Percentiles rank a stretch among this genome's conserved stretches.
phyloP scores from a whole-genome alignment of 257 asterid species.

The Capsicum pubescens region DNA sequence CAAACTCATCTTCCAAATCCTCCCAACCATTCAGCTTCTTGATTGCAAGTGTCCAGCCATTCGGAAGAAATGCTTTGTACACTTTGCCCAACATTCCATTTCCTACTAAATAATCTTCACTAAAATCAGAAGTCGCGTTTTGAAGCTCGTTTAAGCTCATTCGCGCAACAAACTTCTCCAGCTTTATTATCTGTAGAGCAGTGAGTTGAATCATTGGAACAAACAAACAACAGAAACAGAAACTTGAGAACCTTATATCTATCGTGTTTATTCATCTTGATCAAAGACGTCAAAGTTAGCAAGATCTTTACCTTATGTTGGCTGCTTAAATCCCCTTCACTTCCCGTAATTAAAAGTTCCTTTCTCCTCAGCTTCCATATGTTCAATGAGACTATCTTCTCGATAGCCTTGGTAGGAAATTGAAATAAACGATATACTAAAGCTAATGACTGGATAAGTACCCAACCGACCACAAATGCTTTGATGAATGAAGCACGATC shows the following conservation, averaged over 20 bases:
- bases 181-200: conserved; percentile 28
- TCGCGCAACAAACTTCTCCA: conserved; percentile 35
- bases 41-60: conserved; percentile 30
- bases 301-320: neutral
- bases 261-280: too few relatives aligned
- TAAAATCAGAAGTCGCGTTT: conserved; percentile 32
- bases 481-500: neutral
- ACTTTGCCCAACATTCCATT: conserved; percentile 33
- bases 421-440: neutral
- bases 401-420: neutral
- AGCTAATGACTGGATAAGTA: neutral
- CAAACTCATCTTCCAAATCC: conserved; percentile 16
- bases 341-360: neutral
- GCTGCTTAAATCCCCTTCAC: neutral
- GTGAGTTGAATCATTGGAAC: neutral
- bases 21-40: conserved; percentile 26
- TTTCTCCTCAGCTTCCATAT: neutral
- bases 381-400: neutral
- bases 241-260: neutral
- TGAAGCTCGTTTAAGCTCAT: conserved; percentile 36
- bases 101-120: conserved; percentile 29
- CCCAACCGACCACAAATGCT: neutral
- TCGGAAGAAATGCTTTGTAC: conserved; percentile 33
- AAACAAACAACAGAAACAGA: neutral
- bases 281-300: neutral